These are phyloP conservation scores for Phyllosticta paracitricarpa DNA, from an alignment of 2,329 filamentous ascomycete species.

Conservation along the genomic window DNA sequence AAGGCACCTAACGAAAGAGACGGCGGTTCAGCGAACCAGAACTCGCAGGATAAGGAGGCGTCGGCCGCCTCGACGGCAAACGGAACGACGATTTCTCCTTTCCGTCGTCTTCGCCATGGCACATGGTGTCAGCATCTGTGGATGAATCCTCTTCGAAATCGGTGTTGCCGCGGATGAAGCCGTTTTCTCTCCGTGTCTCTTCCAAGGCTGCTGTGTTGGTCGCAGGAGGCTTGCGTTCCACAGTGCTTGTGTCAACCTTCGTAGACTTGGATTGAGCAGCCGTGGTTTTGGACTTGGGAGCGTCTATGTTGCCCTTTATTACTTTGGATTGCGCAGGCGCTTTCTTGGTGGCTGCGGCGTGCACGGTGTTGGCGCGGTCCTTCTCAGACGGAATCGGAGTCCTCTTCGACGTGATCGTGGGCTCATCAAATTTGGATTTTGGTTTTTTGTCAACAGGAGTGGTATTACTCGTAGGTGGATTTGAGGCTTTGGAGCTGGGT, in stretches of 20 bases:
- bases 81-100: not conserved
- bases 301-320: not conserved
- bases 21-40: not conserved
- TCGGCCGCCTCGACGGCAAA: not conserved
- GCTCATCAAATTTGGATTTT: not conserved
- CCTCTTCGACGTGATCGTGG: not conserved
- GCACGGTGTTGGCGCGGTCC: not conserved
- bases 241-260: not conserved
- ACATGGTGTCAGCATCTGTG: not conserved
- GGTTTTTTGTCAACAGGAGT: not conserved
- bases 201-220: not conserved
- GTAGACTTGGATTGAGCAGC: not conserved
- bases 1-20: not conserved
- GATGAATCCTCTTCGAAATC: not conserved
- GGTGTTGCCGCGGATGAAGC: not conserved
- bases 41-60: not conserved
- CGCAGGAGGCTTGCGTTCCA: not conserved
- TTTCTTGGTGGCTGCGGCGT: not conserved
- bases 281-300: not conserved
- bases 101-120: not conserved
- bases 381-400: not conserved
- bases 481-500: not conserved
- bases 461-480: not conserved
- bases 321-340: not conserved
- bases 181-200: not conserved